Conservation (phyloP, 2,329 filamentous ascomycete species). For the Hypomyces rosellus region DNA sequence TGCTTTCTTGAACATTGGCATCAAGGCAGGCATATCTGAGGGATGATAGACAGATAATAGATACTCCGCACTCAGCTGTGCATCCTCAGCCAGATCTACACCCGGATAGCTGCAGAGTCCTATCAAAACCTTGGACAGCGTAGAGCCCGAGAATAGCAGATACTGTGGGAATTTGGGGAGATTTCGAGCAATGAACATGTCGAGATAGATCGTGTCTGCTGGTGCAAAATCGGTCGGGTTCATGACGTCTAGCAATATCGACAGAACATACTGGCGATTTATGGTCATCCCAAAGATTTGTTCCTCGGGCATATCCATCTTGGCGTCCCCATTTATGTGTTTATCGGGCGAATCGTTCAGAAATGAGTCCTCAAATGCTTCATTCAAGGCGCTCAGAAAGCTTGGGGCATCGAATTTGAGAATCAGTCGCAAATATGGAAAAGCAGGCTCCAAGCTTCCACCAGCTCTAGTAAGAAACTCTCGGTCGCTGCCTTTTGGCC, state of each 20-base stretch:
- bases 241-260: slow-evolving; percentile 89
- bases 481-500: slow-evolving; percentile 61
- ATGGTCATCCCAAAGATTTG: slow-evolving; percentile 65
- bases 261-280: slow-evolving; percentile 87
- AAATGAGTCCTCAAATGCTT: slow-evolving; percentile 93
- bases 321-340: slow-evolving; percentile 45
- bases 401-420: slow-evolving; percentile 85
- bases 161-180: slow-evolving; percentile 96
- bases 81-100: slow-evolving; percentile 78
- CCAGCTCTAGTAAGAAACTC: slow-evolving; percentile 55
- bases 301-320: slow-evolving; percentile 54
- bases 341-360: slow-evolving; percentile 73
- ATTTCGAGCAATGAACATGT: slow-evolving; percentile 98
- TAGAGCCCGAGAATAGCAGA: slow-evolving; percentile 80
- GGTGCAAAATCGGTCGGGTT: slow-evolving; percentile 65
- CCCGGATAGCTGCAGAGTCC: slow-evolving; percentile 82
- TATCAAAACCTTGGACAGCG: slow-evolving; percentile 71
- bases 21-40: slow-evolving; percentile 67
- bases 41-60: slow-evolving; percentile 90
- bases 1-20: slow-evolving; percentile 71
- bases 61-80: slow-evolving; percentile 95
- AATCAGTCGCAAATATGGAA: slow-evolving; percentile 77
- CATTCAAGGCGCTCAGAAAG: slow-evolving; percentile 91
- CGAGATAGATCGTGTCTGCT: slow-evolving; percentile 85
- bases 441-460: slow-evolving; percentile 61